These are phyloP conservation scores for Alternaria gaisen DNA, from an alignment of 2,329 filamentous ascomycete genomes.

Conservation along the genomic window DNA sequence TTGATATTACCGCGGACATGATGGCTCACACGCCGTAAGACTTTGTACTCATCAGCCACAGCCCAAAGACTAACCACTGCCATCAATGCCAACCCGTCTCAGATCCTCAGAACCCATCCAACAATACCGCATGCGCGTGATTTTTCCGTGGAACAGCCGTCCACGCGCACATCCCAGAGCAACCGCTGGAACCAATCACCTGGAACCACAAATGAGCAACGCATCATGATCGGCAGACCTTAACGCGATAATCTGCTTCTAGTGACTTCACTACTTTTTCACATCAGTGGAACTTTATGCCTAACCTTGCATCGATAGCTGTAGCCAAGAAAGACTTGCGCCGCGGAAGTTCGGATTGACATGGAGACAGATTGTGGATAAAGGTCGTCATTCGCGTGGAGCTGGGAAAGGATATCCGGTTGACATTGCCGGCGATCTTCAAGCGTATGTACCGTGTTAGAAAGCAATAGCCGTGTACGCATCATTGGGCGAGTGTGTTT, in stretches of 20 bases:
- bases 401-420: not conserved
- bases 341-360: not conserved
- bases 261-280: conserved; percentile 3
- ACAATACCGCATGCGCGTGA: not conserved
- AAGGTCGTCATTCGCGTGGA: conserved; percentile 1
- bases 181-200: conserved; percentile 4
- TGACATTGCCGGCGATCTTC: not conserved
- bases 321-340: not conserved
- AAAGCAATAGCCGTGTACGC: not conserved
- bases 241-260: not conserved
- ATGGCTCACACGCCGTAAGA: not conserved
- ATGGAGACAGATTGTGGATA: not conserved
- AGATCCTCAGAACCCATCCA: not conserved
- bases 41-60: not conserved
- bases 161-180: not conserved
- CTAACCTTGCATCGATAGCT: not conserved
- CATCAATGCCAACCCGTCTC: not conserved
- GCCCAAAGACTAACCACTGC: not conserved
- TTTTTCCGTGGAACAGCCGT: conserved; percentile 1
- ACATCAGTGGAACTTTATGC: not conserved
- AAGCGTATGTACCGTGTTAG: not conserved
- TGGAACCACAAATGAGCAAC: not conserved
- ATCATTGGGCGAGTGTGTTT: conserved; percentile 1
- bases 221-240: conserved; percentile 17
- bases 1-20: not conserved